Evolutionary conservation across 805 yeast species (phyloP).

Genomic region (Zygosaccharomyces kombuchaensis): DNA sequence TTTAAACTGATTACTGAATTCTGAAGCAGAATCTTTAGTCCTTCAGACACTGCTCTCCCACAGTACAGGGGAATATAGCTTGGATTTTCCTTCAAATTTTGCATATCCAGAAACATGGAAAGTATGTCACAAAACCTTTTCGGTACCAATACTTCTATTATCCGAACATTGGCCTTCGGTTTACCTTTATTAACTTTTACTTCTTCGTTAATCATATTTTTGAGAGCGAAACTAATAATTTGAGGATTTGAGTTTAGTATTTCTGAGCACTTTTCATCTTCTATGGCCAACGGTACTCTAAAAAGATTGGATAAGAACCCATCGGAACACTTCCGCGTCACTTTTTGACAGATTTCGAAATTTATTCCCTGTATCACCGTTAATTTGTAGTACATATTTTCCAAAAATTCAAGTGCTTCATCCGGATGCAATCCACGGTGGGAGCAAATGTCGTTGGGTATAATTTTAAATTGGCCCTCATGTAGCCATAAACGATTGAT

Average conservation of each 20-base stretch:
- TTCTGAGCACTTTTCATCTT: constrained; percentile 16
- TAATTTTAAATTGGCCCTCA: constrained; percentile 37
- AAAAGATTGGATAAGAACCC: constrained; percentile 28
- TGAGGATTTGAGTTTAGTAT: constrained; percentile 17
- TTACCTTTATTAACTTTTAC: background rate
- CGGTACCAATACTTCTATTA: constrained; percentile 9
- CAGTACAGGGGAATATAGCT: constrained; percentile 8
- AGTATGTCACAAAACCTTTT: constrained; percentile 19
- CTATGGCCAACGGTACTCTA: constrained; percentile 12
- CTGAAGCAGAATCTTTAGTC: constrained; percentile 7
- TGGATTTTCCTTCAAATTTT: constrained; percentile 9
- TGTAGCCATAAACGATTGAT: constrained; percentile 52
- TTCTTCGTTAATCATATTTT: constrained; percentile 12
- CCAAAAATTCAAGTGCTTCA: constrained; percentile 42
- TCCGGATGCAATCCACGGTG: constrained; percentile 35
- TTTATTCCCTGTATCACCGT: constrained; percentile 25
- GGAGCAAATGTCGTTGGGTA: constrained; percentile 38
- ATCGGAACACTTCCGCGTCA: constrained; percentile 29
- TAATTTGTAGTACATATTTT: constrained; percentile 37
- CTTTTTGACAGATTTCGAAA: constrained; percentile 15
- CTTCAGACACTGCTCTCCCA: constrained; percentile 15
- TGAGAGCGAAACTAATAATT: constrained; percentile 20
- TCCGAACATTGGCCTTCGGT: background rate
- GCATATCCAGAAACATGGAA: constrained; percentile 14
- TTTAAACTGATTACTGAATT: background rate